Base-by-base conservation (phyloP, 495 filamentous ascomycete genomes). In the Chaetomium fimeti region DNA sequence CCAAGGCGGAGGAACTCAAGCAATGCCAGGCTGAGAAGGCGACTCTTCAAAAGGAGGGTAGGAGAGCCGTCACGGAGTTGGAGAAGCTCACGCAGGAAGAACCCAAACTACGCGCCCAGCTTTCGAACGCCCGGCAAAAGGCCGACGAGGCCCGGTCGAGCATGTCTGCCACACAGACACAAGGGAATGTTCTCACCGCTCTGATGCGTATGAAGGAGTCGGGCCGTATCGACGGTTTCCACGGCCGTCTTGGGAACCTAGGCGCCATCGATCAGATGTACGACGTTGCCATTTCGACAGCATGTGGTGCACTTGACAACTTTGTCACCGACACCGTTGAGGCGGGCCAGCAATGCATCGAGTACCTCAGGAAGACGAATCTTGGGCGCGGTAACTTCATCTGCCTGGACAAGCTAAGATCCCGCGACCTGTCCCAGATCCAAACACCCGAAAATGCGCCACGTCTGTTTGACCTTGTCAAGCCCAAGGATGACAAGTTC, bases 361-460 rank as follows among this genome's bases (percentile, higher is more conserved):
- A 98, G 68, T 93, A 98, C 72, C 83, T 98, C 20, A 87, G 94
- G 27, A 98, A 98, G 80, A 98, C 95, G 67, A 97, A 96, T 70
- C 88, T 98, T 27, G 94, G 94, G n/a, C 85, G 95, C 72, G 94
- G 92, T 32, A 96, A 96, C 77, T 96, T 98, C 72, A 98, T 98
- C 70, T 90, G 93, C 64, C 85, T 98, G 3, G 90, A 98, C 72
- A 91, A 93, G 66, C 82, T 97, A 25, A 82, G 91, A 38, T 79
- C 82, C 51, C 85, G 89, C 52, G 89, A 97, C 71, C 77, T 97
- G 61, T 85, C 84, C 4, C 78, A 83, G 0, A 91, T 97, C 60
- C 83, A 89, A 42, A 98, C 95, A 0, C 95, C 94, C 0, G 94
- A 98, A 76, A 89, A 88, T 71, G 93, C 93, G 16, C 93, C 94